Base-by-base conservation (phyloP, 352 stramenopile genomes). In the Phytophthora podocarpi region DNA sequence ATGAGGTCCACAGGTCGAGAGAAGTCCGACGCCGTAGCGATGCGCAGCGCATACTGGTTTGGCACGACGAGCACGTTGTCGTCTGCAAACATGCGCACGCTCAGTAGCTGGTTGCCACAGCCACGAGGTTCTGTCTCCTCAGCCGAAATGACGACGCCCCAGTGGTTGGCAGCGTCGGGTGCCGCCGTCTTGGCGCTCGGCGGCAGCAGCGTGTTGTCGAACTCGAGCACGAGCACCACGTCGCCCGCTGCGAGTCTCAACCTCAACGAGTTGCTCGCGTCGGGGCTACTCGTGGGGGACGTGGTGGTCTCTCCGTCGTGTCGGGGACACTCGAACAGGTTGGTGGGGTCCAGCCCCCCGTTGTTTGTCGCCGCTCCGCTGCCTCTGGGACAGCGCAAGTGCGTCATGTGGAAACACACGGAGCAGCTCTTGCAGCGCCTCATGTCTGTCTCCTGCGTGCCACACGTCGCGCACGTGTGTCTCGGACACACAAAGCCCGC, bases 141-240 rank as follows among this genome's bases (percentile, higher is more conserved):
- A 0, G 66, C 73, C 15, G 66, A 67, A 24, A 64, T 59, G 13
- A 91, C 79, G 24, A 87, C 53, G 9, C 78, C 82, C 82, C 82
- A 91, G 31, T 81, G 68, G 59, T 91, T 91, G 51, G 63, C 74
- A 13, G 61, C 76, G 7, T 67, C 64, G 0, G 76, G 69, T 0
- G 74, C 74, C 7, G 64, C 52, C 13, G 55, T 46, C 41, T 75
- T 85, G 13, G 74, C 70, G 4, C 35, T 75, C 2, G 46, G 23
- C 3, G 81, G 74, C 31, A 93, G 47, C 18, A 91, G 28, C 15
- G 73, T 59, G 57, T 91, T 93, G 35, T 58, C 70, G 43, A 87
- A 87, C 45, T 93, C 81, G 2, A 93, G 67, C 7, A 91, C 66
- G 15, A 93, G 62, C 45, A 91, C 84, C 10, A 91, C 43, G 54